Base-by-base conservation (phyloP, 306 rosid species). In the Dalbergia cultrata region DNA sequence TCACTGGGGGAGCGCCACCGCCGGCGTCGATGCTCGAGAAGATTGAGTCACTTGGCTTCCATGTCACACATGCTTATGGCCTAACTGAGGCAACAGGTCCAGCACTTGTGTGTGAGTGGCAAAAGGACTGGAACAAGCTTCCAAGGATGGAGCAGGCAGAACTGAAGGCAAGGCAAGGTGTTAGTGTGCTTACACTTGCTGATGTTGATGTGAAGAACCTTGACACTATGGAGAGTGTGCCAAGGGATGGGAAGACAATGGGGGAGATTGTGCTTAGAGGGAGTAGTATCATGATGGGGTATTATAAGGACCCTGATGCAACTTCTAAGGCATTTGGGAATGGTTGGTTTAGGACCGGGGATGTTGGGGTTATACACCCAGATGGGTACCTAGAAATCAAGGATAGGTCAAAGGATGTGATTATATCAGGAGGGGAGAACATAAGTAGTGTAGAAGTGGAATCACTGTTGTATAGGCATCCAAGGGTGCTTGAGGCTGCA, bases 381-480 rank as follows among this genome's bases (percentile, higher is more conserved):
- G 99, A 95, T 69, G 99, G 99, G 56, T 95, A 95, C 50, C 12
- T 95, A 68, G 99, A 95, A 59, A 95, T 95, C 35, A 95, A 93
- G 64, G 99, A 95, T 35, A 78, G 99, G 54, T 93, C 94, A 0
- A 95, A 95, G 31, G 99, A 95, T 71, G 98, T 95, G 64, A 95
- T 95, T 13, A 95, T 93, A 13, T 93, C 98, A 0, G 99, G 99
- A 0, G 99, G 99, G 0, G 99, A 95, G 81, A 95, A 95, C 62
- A 91, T 95, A 1, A 91, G 96, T 70, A 93, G 97, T 35, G 96
- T 95, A 1, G 97, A 95, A 68, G 80, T 95, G 8, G 98, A 95
- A 72, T 79, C 45, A 1, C 70, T 91, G 18, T 77, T 95, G 16
- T 93, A 95, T 43, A 72, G 74, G 7, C 97, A 95, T 50, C 97